These are phyloP conservation scores for Pythium chondricola DNA, from an alignment of 352 stramenopile genomes.

Conservation along the genomic window DNA sequence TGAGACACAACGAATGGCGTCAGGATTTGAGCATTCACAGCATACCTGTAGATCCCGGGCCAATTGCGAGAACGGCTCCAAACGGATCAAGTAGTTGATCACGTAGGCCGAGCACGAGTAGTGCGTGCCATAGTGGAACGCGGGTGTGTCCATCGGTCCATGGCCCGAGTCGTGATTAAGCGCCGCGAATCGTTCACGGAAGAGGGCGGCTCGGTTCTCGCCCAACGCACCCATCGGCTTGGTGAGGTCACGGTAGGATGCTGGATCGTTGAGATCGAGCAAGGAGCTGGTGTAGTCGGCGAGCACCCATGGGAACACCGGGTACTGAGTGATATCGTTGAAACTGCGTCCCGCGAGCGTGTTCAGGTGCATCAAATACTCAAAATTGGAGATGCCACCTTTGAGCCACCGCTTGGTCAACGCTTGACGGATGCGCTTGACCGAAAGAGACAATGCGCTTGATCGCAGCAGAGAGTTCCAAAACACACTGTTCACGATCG, in stretches of 20 bases:
- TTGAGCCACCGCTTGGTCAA: conserved; percentile 70
- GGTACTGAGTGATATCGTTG: conserved; percentile 99
- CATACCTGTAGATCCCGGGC: conserved; percentile 52
- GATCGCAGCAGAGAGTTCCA: conserved; percentile 66
- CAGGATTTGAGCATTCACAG: too few relatives aligned
- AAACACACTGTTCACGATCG: conserved; percentile 76
- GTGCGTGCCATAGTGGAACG: conserved; percentile 97
- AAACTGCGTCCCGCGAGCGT: conserved; percentile 93
- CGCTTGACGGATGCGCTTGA: conserved; percentile 61
- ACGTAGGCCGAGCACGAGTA: conserved; percentile 96
- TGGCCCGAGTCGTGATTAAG: conserved; percentile 43
- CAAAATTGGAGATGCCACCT: conserved; percentile 84
- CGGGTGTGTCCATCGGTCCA: conserved; percentile 56
- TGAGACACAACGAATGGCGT: too few relatives aligned
- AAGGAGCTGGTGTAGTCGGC: conserved; percentile 83
- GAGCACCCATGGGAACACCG: conserved; percentile 95
- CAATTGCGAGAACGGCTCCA: conserved; percentile 82
- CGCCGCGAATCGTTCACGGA: conserved; percentile 78
- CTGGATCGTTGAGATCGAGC: conserved; percentile 75
- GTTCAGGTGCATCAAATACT: conserved; percentile 97
- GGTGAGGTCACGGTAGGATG: conserved; percentile 89
- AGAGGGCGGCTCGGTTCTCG: conserved; percentile 70
- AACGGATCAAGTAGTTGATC: conserved; percentile 94
- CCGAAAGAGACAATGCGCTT: conserved; percentile 47
- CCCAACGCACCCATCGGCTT: conserved; percentile 93